Percentiles rank a stretch among this genome's conserved stretches.
Evolutionary conservation across 768 basidiomycete species (phyloP).

Genomic region (Xerocomellus dryophilus): DNA sequence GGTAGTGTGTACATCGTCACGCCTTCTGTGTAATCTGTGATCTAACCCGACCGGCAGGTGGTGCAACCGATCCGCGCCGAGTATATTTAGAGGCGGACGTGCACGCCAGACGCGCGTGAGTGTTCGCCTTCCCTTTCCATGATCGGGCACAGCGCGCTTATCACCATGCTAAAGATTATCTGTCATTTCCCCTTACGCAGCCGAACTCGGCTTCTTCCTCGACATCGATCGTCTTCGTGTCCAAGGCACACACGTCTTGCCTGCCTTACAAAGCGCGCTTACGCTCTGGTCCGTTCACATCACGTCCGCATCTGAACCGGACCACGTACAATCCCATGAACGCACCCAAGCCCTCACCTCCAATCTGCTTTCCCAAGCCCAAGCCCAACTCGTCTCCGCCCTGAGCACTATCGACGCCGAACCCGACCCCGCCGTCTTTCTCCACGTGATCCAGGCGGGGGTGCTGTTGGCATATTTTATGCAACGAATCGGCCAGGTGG

Average conservation of each 20-base stretch:
- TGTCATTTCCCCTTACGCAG: constrained; percentile 51
- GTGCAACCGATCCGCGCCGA: background rate
- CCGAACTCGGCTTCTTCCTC: constrained; percentile 68
- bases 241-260: constrained; percentile 40
- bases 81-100: background rate
- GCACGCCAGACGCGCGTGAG: constrained; percentile 14
- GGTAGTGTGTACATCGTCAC: background rate
- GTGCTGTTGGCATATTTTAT: constrained; percentile 67
- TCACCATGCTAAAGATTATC: constrained; percentile 15
- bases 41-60: background rate
- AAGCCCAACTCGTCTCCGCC: constrained; percentile 44
- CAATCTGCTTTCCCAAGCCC: constrained; percentile 46
- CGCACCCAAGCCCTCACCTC: background rate
- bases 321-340: constrained; percentile 31
- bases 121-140: background rate
- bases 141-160: background rate
- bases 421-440: constrained; percentile 36
- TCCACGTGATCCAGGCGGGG: constrained; percentile 59
- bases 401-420: constrained; percentile 38
- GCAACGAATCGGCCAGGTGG: constrained; percentile 52
- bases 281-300: constrained; percentile 55
- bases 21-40: no score
- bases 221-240: constrained; percentile 45
- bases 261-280: constrained; percentile 47
- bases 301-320: constrained; percentile 34